Conservation (phyloP, 169 alveolate genomes). For the Plasmodium knowlesi region DNA sequence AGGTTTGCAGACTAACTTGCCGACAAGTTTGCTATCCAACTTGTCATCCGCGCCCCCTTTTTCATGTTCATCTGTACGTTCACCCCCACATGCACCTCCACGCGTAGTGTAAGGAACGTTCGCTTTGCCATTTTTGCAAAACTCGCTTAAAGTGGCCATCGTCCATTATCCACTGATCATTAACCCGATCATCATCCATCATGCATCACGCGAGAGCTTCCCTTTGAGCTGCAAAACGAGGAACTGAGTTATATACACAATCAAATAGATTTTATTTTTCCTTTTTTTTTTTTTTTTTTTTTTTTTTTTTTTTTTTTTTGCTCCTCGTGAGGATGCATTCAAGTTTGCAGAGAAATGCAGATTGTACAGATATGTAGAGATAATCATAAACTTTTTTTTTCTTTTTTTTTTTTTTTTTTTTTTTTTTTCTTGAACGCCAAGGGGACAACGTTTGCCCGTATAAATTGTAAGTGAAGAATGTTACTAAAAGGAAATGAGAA, state of each 20-base stretch:
- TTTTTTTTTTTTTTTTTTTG: not conserved
- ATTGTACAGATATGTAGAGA: not conserved
- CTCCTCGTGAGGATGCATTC: not conserved
- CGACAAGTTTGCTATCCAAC: not conserved
- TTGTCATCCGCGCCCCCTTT: not conserved
- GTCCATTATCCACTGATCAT: too few species aligned
- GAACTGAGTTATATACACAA: not conserved
- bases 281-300: too few species aligned
- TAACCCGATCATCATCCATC: too few species aligned
- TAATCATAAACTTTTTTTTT: not conserved
- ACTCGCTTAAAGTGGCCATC: not conserved
- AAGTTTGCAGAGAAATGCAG: not conserved
- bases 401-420: too few species aligned
- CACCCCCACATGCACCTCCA: not conserved
- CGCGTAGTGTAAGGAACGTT: not conserved
- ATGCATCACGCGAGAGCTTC: not conserved
- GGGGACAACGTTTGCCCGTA: not conserved
- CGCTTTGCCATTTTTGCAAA: not conserved
- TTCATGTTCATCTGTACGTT: too few species aligned
- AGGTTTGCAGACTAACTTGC: not conserved
- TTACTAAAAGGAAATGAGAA: not conserved
- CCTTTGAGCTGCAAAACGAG: not conserved
- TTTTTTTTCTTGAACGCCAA: not conserved
- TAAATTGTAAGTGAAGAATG: not conserved
- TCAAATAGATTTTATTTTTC: not conserved